Percentiles rank a stretch among this genome's conserved stretches.
Evolutionary conservation across 441 rosid genomes (phyloP).

Genomic region (Bruguiera hainesii): DNA sequence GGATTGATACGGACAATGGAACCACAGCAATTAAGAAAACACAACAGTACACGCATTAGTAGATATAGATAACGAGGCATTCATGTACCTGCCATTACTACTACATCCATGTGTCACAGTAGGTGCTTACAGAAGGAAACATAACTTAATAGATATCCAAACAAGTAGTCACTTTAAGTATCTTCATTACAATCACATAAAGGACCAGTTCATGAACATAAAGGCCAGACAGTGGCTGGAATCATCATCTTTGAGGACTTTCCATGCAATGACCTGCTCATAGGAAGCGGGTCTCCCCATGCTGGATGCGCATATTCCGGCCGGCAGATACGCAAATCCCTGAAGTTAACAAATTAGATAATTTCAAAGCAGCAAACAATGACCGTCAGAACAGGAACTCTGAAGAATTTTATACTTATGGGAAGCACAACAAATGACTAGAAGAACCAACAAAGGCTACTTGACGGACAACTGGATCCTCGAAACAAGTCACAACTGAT

Average conservation of each 20-base stretch:
- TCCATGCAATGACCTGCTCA: conserved; percentile 80
- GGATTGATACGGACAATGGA: neutral
- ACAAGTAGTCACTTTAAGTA: neutral
- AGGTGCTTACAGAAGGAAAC: neutral
- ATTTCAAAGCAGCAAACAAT: neutral
- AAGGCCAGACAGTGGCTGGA: conserved; percentile 76
- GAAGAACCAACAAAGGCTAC: no score
- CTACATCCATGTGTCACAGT: neutral
- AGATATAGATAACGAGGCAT: conserved; percentile 6
- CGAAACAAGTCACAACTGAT: no score
- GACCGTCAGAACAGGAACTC: no score
- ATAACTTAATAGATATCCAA: conserved; percentile 29
- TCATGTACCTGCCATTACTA: conserved; percentile 18
- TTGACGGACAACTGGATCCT: no score
- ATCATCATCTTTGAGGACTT: conserved; percentile 71
- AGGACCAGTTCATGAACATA: conserved; percentile 87
- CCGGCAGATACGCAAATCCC: conserved; percentile 75
- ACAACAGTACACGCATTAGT: neutral
- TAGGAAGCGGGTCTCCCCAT: conserved; percentile 82
- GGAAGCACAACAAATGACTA: neutral
- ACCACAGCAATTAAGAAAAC: conserved; percentile 8
- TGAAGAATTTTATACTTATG: neutral
- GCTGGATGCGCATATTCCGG: conserved; percentile 76
- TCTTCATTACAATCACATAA: conserved; percentile 41
- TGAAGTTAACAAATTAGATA: conserved; percentile 20